phyloP scores from a whole-genome alignment of 164 flowering plant species.

The Amborella trichopoda region DNA sequence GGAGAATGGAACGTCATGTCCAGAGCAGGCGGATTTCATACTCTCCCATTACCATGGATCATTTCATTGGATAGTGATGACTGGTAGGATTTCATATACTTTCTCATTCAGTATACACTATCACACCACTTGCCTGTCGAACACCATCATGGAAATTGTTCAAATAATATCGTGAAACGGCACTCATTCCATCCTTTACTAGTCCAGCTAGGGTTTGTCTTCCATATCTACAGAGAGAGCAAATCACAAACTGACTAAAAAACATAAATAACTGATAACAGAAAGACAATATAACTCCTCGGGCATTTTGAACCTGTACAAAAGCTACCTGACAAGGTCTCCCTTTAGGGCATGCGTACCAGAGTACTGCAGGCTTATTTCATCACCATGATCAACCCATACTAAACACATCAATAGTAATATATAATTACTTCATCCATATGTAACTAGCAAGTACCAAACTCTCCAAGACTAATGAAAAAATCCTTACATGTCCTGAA shows the following conservation, averaged over 20 bases:
- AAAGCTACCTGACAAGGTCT: constrained; percentile 88
- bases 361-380: constrained; percentile 86
- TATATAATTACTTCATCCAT: too few species aligned
- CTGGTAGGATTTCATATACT: too few species aligned
- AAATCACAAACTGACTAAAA: too few species aligned
- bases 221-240: constrained; percentile 51
- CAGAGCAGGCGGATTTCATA: too few species aligned
- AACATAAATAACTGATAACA: too few species aligned
- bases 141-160: constrained; percentile 92
- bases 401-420: constrained; percentile 33
- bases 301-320: too few species aligned
- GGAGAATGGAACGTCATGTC: too few species aligned
- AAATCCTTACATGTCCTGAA: constrained; percentile 59
- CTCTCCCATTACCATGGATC: too few species aligned
- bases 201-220: constrained; percentile 71
- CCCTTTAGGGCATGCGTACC: constrained; percentile 93
- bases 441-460: too few species aligned
- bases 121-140: constrained; percentile 62
- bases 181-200: constrained; percentile 88
- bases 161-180: constrained; percentile 78
- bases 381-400: constrained; percentile 97
- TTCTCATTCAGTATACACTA: too few species aligned
- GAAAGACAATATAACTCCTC: too few species aligned
- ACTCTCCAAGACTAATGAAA: neutral
- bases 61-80: too few species aligned